Percentiles rank a stretch among this genome's conserved stretches.
Evolutionary conservation across 768 basidiomycete genomes (phyloP).

Genomic region (Mycena sanguinolenta): DNA sequence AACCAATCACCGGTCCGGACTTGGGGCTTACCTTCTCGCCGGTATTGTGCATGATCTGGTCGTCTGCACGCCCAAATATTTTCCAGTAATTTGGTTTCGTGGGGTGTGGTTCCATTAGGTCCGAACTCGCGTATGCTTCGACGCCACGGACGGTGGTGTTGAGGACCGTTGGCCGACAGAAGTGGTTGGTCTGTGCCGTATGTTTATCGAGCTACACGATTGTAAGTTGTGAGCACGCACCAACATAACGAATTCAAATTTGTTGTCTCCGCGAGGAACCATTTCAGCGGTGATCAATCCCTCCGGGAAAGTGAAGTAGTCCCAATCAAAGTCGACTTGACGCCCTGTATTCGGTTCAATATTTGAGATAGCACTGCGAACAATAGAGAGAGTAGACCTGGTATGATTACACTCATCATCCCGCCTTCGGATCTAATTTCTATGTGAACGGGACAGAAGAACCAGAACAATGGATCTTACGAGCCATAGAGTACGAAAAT

Average conservation of each 20-base stretch:
- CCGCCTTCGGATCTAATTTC: conserved; percentile 30
- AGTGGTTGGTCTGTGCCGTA: conserved; percentile 23
- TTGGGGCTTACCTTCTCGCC: conserved; percentile 13
- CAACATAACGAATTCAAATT: conserved; percentile 53
- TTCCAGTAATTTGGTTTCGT: conserved; percentile 53
- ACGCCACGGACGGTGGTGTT: conserved; percentile 53
- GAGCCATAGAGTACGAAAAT: conserved; percentile 50
- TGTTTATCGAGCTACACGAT: not conserved
- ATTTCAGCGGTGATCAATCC: conserved; percentile 40
- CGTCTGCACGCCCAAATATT: conserved; percentile 53
- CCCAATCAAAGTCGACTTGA: conserved; percentile 15
- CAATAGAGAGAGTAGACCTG: conserved; percentile 16
- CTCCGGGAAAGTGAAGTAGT: conserved; percentile 43
- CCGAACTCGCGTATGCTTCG: conserved; percentile 57
- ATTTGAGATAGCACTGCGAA: not conserved
- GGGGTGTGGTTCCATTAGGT: conserved; percentile 60
- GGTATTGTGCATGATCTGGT: conserved; percentile 46
- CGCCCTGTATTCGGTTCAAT: not conserved
- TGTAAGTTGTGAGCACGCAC: conserved; percentile 40
- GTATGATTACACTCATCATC: conserved; percentile 29
- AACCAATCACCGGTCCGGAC: no score
- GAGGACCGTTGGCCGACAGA: conserved; percentile 26
- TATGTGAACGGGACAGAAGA: not conserved
- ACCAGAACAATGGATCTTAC: conserved; percentile 37
- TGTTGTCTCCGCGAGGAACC: conserved; percentile 47